Evolutionary conservation across 2,329 filamentous ascomycete genomes (phyloP).

Genomic region (Colletotrichum higginsianum): DNA sequence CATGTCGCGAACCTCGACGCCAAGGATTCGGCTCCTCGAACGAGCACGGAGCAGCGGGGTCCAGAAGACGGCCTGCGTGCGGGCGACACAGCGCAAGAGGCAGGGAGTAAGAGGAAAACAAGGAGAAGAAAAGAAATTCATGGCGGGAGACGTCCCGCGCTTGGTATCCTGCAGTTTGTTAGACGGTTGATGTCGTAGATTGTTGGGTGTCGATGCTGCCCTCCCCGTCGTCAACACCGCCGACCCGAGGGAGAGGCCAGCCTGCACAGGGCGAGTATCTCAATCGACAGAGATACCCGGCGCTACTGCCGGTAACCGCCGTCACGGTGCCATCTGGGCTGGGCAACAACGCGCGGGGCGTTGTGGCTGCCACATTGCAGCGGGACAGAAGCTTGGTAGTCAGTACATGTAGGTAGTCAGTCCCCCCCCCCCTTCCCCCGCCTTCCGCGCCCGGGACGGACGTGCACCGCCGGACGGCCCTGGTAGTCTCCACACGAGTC

Average conservation of each 20-base stretch:
- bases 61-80: neutral
- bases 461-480: constrained; percentile 11
- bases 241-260: neutral
- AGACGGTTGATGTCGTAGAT: neutral
- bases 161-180: neutral
- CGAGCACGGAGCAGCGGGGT: constrained; percentile 11
- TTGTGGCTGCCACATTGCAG: neutral
- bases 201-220: neutral
- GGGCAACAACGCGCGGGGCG: neutral
- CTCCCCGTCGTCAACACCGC: neutral
- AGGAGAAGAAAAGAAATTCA: neutral
- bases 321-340: constrained; percentile 4
- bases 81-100: neutral
- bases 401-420: no score
- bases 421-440: neutral
- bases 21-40: neutral
- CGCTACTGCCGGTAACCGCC: constrained; percentile 8
- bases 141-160: neutral
- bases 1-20: constrained; percentile 4
- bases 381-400: neutral
- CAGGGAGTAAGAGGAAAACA: neutral
- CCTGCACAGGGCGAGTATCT: neutral
- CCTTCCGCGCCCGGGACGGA: constrained; percentile 1
- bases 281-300: neutral
- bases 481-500: constrained; percentile 8